Conservation (phyloP, 129 eudicot genomes). For the Helianthus annuus region HanXRQr2.0-SUNRISE NC_035447.2:19766885-19767384, state of each 20-base stretch:
- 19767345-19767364: conserved; percentile 78
- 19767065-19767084: conserved; percentile 36
- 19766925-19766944: conserved; percentile 45
- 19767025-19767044: conserved; percentile 27
- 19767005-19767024: conserved; percentile 21
- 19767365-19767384: conserved; percentile 70
- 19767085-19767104: conserved; percentile 22
- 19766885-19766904: conserved; percentile 19
- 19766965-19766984: conserved; percentile 14
- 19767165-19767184: conserved; percentile 23
- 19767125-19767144: conserved; percentile 16
- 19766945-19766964: conserved; percentile 32
- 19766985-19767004: conserved; percentile 2
- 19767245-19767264: conserved; percentile 14
- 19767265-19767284: conserved; percentile 37
- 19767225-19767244: conserved; percentile 22
- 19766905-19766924: conserved; percentile 50
- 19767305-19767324: conserved; percentile 76
- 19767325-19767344: conserved; percentile 62
- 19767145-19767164: neutral
- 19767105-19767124: conserved; percentile 34
- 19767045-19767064: conserved; percentile 35
- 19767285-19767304: conserved; percentile 62
- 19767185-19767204: conserved; percentile 5
- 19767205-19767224: conserved; percentile 22